Conservation (phyloP, 305 asterid species). For the Fraxinus velutina region DNA sequence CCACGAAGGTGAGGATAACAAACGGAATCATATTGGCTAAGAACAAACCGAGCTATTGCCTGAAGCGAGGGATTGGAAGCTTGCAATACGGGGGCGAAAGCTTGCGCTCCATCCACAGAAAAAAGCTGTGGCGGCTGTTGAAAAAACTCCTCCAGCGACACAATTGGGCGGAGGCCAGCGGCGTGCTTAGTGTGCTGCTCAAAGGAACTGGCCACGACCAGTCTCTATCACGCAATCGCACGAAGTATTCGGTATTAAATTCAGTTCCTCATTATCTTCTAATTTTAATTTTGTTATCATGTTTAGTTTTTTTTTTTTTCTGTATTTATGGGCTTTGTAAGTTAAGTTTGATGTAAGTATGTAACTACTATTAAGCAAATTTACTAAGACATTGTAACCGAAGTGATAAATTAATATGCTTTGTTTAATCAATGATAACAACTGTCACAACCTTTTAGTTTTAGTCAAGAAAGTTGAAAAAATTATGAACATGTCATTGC, state of each 20-base stretch:
- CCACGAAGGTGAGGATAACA: slow-evolving; percentile 21
- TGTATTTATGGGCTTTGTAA: background rate
- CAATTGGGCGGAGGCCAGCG: slow-evolving; percentile 75
- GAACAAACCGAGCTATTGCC: slow-evolving; percentile 55
- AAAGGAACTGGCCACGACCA: slow-evolving; percentile 44
- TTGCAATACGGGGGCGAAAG: slow-evolving; percentile 30
- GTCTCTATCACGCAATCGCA: slow-evolving; percentile 47
- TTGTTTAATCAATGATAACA: background rate
- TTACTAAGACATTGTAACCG: background rate
- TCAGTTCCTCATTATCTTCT: background rate
- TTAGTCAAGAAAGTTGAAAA: background rate
- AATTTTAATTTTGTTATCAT: background rate
- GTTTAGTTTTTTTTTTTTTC: background rate
- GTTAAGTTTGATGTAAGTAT: background rate
- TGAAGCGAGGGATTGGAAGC: slow-evolving; percentile 47
- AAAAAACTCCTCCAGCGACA: slow-evolving; percentile 37
- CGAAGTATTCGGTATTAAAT: slow-evolving; percentile 57
- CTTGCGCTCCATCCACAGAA: slow-evolving; percentile 48
- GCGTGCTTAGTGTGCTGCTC: slow-evolving; percentile 64
- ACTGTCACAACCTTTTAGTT: background rate
- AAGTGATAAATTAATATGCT: background rate
- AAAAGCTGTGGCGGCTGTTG: slow-evolving; percentile 44
- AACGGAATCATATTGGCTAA: slow-evolving; percentile 37
- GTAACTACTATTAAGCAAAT: background rate
- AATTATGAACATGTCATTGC: background rate